Conservation (phyloP, 2,329 filamentous ascomycete genomes). For the Incumbomyces delicatus region DNA sequence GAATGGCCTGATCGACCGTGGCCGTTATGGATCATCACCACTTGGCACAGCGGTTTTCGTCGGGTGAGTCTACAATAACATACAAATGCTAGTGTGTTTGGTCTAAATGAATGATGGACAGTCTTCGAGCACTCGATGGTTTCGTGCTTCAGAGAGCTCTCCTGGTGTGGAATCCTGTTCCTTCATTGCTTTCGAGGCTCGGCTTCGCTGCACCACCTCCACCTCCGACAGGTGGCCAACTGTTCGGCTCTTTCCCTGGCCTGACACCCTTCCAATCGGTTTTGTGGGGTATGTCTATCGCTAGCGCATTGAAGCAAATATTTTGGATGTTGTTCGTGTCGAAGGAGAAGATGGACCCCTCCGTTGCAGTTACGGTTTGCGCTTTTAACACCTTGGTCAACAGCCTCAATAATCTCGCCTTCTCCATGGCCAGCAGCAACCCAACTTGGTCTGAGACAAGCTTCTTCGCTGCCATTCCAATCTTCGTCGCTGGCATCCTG, state of each 20-base stretch:
- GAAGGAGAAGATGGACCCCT: slow-evolving; percentile 17
- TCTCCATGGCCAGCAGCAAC: slow-evolving; percentile 36
- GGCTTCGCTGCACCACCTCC: slow-evolving; percentile 5
- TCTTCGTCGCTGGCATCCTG: slow-evolving; percentile 44
- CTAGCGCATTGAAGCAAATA: slow-evolving; percentile 13
- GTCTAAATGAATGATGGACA: no score
- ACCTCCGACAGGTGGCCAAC: slow-evolving; percentile 4
- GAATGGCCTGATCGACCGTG: no score
- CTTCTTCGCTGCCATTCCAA: slow-evolving; percentile 38
- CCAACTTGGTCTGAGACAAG: slow-evolving; percentile 22
- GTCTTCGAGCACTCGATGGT: slow-evolving; percentile 10
- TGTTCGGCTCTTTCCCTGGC: slow-evolving; percentile 2
- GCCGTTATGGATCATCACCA: no score
- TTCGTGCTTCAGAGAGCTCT: slow-evolving; percentile 10
- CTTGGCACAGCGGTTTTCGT: no score
- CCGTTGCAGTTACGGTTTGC: slow-evolving; percentile 35
- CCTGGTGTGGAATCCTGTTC: slow-evolving; percentile 8
- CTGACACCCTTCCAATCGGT: slow-evolving; percentile 14
- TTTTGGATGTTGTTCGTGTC: slow-evolving; percentile 9
- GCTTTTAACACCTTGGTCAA: slow-evolving; percentile 48
- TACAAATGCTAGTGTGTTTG: no score
- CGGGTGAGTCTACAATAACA: no score
- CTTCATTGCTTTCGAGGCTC: slow-evolving; percentile 3
- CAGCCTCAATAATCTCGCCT: slow-evolving; percentile 44
- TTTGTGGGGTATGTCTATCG: slow-evolving; percentile 13